Conservation (phyloP, 164 flowering plant species). For the Platanus orientalis region DNA sequence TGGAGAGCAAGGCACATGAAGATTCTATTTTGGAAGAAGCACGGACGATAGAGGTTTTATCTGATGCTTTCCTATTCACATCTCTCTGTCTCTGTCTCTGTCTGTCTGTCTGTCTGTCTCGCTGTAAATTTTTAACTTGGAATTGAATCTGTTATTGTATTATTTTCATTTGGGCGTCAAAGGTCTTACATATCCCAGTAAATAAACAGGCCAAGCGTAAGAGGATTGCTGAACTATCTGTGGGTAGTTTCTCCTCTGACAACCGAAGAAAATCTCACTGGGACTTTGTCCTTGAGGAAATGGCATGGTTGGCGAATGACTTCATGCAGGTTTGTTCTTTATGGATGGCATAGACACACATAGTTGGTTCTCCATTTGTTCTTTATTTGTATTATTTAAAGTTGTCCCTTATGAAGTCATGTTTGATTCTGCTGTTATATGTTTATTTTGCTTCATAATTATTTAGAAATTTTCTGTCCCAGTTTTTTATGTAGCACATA, state of each 20-base stretch:
- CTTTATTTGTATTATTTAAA: background rate
- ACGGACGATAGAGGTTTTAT: conserved; percentile 62
- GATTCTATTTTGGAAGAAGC: conserved; percentile 85
- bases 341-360: background rate
- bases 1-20: conserved; percentile 52
- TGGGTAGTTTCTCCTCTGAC: conserved; percentile 33
- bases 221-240: conserved; percentile 70
- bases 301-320: conserved; percentile 99
- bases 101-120: too few relatives aligned
- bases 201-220: conserved; percentile 72
- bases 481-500: too few relatives aligned
- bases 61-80: background rate
- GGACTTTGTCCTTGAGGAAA: conserved; percentile 97
- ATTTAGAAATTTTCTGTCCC: background rate
- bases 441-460: background rate
- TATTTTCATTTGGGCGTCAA: background rate
- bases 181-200: conserved; percentile 16
- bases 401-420: background rate
- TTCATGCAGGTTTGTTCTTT: conserved; percentile 75
- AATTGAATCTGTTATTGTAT: conserved; percentile 4
- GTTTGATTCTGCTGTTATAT: background rate
- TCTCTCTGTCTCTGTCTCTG: too few relatives aligned
- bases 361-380: background rate
- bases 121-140: too few relatives aligned
- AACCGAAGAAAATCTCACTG: conserved; percentile 70